Percentiles rank a stretch among this genome's conserved stretches.
These are phyloP conservation scores for Barnettozyma hawaiiensis DNA, from an alignment of 1,139 yeast species.

Conservation along the genomic window DNA sequence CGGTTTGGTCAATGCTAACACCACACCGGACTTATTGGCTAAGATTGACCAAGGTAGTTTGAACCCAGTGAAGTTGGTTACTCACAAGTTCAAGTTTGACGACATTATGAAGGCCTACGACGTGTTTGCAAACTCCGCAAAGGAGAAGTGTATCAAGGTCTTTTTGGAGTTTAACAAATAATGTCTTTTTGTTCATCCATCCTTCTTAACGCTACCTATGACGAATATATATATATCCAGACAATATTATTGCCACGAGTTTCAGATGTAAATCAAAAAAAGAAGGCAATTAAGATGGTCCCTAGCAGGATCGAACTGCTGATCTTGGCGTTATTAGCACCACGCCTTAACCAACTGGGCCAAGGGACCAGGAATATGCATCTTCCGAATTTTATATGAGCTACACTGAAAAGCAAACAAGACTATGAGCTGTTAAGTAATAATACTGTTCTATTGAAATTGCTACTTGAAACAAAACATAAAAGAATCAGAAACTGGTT, in stretches of 20 bases:
- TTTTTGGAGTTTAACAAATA: constrained; percentile 21
- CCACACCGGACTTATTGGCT: constrained; percentile 32
- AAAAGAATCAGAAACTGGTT: too few species aligned
- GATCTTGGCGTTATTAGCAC: constrained; percentile 22
- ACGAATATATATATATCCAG: too few species aligned
- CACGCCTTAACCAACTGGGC: constrained; percentile 25
- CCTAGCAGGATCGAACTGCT: constrained; percentile 23
- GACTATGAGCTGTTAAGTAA: too few species aligned
- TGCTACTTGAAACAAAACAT: too few species aligned
- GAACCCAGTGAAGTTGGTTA: constrained; percentile 45
- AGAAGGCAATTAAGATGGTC: constrained; percentile 11
- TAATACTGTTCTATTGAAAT: too few species aligned
- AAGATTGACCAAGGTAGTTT: constrained; percentile 31
- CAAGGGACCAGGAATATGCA: constrained; percentile 5
- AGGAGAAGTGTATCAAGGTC: constrained; percentile 41
- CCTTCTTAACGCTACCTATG: background rate
- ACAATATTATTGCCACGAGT: too few species aligned
- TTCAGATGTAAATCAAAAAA: background rate
- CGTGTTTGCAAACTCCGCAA: constrained; percentile 39
- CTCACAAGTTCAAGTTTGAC: constrained; percentile 53
- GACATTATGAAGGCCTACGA: constrained; percentile 45
- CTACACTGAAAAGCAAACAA: too few species aligned
- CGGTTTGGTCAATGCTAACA: constrained; percentile 40
- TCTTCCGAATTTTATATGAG: background rate
- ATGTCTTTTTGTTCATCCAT: background rate